Evolutionary conservation across 371 early-diverging fungal genomes (phyloP).

Genomic region (Mortierella sp.): DNA sequence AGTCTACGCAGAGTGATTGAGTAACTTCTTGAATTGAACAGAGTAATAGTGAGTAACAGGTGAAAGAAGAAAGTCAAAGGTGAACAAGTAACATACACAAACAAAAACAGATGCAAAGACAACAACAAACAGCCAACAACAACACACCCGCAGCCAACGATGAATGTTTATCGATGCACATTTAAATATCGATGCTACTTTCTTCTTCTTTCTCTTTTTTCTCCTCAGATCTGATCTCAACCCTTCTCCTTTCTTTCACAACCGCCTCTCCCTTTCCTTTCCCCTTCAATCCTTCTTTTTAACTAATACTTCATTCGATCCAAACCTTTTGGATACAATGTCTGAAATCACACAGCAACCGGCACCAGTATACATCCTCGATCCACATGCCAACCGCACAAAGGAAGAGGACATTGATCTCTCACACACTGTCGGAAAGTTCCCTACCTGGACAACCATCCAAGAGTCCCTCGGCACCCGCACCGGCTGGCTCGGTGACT

Average conservation of each 20-base stretch:
- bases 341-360: conserved; percentile 45
- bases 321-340: conserved; percentile 13
- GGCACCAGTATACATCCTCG: conserved; percentile 43
- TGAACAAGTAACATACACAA: neutral
- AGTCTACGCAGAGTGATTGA: neutral
- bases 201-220: neutral
- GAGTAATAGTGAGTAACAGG: neutral
- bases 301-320: neutral
- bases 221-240: conserved; percentile 7
- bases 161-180: neutral
- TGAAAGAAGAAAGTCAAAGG: neutral
- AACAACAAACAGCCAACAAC: too few species aligned
- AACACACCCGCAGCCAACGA: conserved; percentile 1
- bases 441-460: conserved; percentile 47
- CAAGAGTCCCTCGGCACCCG: conserved; percentile 61
- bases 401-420: conserved; percentile 46
- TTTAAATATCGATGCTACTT: neutral
- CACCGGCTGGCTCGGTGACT: conserved; percentile 74
- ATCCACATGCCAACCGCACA: conserved; percentile 40
- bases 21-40: neutral
- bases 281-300: neutral
- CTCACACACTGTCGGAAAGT: conserved; percentile 37
- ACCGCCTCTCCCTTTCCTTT: neutral
- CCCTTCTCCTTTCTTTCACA: neutral
- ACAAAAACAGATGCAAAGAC: neutral